A percentile compares a stretch with the other conserved stretches of the same genome.
phyloP scores from a whole-genome alignment of 2,329 filamentous ascomycete genomes.

The Colletotrichum echinochloae region DNA sequence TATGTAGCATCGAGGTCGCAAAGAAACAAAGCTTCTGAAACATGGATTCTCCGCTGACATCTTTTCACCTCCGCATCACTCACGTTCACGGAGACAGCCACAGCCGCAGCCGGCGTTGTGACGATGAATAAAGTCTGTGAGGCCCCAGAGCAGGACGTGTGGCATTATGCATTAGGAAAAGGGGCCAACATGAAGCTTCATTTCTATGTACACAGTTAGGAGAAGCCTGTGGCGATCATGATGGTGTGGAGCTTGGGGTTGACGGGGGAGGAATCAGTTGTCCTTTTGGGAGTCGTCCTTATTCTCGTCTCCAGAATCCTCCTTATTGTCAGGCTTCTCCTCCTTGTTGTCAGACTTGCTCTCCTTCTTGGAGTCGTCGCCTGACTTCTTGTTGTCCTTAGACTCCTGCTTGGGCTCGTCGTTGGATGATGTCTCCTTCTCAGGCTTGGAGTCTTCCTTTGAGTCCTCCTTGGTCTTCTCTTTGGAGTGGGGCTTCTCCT shows the following conservation, averaged over 20 bases:
- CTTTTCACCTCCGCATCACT: neutral
- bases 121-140: neutral
- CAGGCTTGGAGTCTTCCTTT: conserved; percentile 38
- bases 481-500: conserved; percentile 36
- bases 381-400: conserved; percentile 40
- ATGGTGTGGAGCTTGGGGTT: conserved; percentile 30
- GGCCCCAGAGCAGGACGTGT: neutral
- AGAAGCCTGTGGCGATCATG: conserved; percentile 41
- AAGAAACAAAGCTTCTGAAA: neutral
- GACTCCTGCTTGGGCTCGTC: conserved; percentile 42
- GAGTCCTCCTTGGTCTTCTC: conserved; percentile 36
- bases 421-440: conserved; percentile 36
- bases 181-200: neutral
- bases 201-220: neutral
- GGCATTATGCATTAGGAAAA: conserved; percentile 4
- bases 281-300: conserved; percentile 30
- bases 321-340: conserved; percentile 28
- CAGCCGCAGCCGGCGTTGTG: neutral
- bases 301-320: neutral
- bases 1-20: neutral
- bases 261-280: neutral
- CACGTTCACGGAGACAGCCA: no score
- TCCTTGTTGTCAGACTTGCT: conserved; percentile 44
- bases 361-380: conserved; percentile 39
- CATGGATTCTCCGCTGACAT: neutral